phyloP scores from a whole-genome alignment of 345 rosid species.

The Pistacia integerrima region DNA sequence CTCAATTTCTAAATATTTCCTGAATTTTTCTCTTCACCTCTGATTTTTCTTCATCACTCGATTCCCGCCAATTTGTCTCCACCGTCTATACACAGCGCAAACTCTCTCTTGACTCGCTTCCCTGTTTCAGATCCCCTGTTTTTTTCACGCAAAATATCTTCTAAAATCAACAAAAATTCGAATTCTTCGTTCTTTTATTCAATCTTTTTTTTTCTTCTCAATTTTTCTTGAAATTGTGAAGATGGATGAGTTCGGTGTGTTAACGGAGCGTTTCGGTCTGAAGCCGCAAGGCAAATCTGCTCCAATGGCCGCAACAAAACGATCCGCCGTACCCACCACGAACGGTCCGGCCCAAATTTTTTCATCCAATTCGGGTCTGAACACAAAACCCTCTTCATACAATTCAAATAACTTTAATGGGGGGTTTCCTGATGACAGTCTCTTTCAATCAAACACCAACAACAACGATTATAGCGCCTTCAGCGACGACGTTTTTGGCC shows the following conservation, averaged over 20 bases:
- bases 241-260: conserved; percentile 85
- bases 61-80: conserved; percentile 28
- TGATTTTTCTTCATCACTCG: conserved; percentile 15
- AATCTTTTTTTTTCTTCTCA: not conserved
- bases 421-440: conserved; percentile 35
- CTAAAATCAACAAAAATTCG: not conserved
- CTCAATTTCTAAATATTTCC: conserved; percentile 1
- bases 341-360: conserved; percentile 31
- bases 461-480: conserved; percentile 38
- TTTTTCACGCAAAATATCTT: not conserved
- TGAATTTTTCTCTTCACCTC: conserved; percentile 1
- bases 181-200: not conserved
- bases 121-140: conserved; percentile 1
- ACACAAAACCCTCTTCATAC: conserved; percentile 24
- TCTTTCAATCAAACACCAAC: conserved; percentile 29
- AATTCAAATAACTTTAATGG: conserved; percentile 35
- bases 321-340: conserved; percentile 25
- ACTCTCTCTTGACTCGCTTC: not conserved
- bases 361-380: conserved; percentile 18
- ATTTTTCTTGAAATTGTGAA: not conserved
- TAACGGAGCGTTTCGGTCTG: conserved; percentile 79
- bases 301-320: conserved; percentile 76
- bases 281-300: conserved; percentile 88
- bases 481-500: conserved; percentile 50
- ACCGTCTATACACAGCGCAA: not conserved